Conservation (phyloP, 768 basidiomycete genomes). For the Phylloporus rhodoxanthus region DNA sequence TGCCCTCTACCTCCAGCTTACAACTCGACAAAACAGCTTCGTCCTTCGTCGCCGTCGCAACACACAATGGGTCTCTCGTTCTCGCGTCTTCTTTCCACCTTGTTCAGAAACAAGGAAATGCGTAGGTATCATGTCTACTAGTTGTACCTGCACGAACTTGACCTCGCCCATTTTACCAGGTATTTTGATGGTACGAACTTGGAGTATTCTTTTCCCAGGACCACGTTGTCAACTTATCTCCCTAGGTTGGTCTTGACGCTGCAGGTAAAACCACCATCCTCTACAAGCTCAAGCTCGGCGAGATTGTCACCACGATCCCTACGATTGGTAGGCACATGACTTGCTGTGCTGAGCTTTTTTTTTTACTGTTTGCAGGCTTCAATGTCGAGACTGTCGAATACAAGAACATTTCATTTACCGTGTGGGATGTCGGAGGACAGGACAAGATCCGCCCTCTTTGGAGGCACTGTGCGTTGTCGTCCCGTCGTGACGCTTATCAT, state of each 20-base stretch:
- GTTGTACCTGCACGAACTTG: conserved; percentile 18
- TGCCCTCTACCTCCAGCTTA: conserved; percentile 27
- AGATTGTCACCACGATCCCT: conserved; percentile 99
- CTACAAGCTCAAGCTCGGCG: conserved; percentile 99
- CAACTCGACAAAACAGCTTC: conserved; percentile 24
- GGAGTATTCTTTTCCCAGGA: conserved; percentile 17
- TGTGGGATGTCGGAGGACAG: conserved; percentile 99
- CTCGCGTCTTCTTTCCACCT: conserved; percentile 67
- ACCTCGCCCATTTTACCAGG: conserved; percentile 47
- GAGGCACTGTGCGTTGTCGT: conserved; percentile 87
- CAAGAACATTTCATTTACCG: conserved; percentile 99
- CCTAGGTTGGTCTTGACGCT: conserved; percentile 95
- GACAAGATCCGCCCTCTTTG: conserved; percentile 99
- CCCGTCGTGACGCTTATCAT: conserved; percentile 2
- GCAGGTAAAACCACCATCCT: conserved; percentile 98
- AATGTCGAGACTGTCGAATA: conserved; percentile 99
- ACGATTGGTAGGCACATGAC: conserved; percentile 78
- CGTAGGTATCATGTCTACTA: conserved; percentile 52
- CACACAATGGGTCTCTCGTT: conserved; percentile 72
- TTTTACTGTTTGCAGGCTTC: conserved; percentile 63
- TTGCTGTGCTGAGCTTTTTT: background rate
- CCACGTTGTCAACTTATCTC: conserved; percentile 7
- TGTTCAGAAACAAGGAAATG: conserved; percentile 99
- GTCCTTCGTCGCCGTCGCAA: conserved; percentile 27
- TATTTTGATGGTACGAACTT: conserved; percentile 80